These are phyloP conservation scores for Saccharomycopsis vini DNA, from an alignment of 805 yeast genomes.

Conservation along the genomic window DNA sequence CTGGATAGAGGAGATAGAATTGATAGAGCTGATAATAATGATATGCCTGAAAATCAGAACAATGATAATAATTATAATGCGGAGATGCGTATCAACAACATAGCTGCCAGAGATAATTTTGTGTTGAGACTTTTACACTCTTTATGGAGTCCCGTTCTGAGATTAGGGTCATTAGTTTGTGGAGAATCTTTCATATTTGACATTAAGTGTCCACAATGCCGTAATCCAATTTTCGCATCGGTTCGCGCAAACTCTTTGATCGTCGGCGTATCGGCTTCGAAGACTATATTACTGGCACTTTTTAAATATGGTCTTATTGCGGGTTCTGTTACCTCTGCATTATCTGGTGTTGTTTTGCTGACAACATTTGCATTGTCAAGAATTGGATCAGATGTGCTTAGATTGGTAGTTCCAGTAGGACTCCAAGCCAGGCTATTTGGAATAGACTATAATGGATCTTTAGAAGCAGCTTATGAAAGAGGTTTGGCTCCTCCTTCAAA, in stretches of 20 bases:
- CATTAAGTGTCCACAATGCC: conserved; percentile 33
- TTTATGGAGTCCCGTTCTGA: no score
- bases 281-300: conserved; percentile 16
- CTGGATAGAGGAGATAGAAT: no score
- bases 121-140: no score
- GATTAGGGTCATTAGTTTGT: no score
- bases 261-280: conserved; percentile 17
- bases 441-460: conserved; percentile 16
- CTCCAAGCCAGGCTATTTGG: conserved; percentile 26
- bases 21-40: no score
- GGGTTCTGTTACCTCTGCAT: conserved; percentile 20
- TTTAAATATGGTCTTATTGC: conserved; percentile 14
- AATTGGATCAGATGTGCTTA: conserved; percentile 26
- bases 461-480: conserved; percentile 10
- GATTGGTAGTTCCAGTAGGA: conserved; percentile 26
- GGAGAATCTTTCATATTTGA: background rate
- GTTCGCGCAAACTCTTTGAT: conserved; percentile 19
- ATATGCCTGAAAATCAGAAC: background rate
- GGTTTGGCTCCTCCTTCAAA: conserved; percentile 15
- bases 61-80: background rate
- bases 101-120: background rate
- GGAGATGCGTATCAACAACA: no score
- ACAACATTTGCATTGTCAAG: conserved; percentile 21
- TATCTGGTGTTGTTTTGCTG: conserved; percentile 23
- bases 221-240: conserved; percentile 24